Evolutionary conservation across 108 stramenopile species (phyloP), one percentile per base, ranked within the genome.

Genomic region (Skeletonema marinoi): DNA sequence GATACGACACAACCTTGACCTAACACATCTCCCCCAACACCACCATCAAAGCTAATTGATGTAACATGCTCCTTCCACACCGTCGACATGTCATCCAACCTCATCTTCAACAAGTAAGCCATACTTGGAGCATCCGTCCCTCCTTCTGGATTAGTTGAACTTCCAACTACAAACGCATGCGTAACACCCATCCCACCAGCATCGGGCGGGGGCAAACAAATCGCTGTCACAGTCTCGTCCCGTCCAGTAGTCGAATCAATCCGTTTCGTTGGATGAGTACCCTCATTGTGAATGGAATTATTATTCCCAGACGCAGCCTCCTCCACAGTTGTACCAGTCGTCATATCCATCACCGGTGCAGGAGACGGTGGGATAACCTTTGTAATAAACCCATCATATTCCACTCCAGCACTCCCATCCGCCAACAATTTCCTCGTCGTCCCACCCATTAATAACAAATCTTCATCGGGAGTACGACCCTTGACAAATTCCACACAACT

Each of bases 381-480:
- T 29, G 81, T 81, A 4, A 81, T 70, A 62, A 81, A 81, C 38
- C 81, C 81, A 62, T 81, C 81, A 54, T 71, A 71, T 42, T 81
- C 65, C 35, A 58, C 63, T 31, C 56, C 80, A 16, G 66, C 62
- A 14, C 30, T 35, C 13, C 74, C 73, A 19, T 74, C 25, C 8
- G 3, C 54, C 8, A n/a, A 29, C n/a, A 8, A 65, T 21, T 72
- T 81, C 7, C 81, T 50, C 11, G 81, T 81, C 21, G 81, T 81
- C 36, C 81, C 81, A 16, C 62, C 81, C 44, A 81, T 39, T 4
- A 81, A 48, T 16, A 81, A 10, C 21, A 81, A 10, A 59, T 81
- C 81, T 29, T 81, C 81, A 58, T 81, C 65, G 35, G 81, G 81
- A 3, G 81, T 81, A 14, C 70, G 64, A 12, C 81, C 81, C 51